phyloP scores from a whole-genome alignment of 2,329 filamentous ascomycete species.

The Colletotrichum lentis region DNA sequence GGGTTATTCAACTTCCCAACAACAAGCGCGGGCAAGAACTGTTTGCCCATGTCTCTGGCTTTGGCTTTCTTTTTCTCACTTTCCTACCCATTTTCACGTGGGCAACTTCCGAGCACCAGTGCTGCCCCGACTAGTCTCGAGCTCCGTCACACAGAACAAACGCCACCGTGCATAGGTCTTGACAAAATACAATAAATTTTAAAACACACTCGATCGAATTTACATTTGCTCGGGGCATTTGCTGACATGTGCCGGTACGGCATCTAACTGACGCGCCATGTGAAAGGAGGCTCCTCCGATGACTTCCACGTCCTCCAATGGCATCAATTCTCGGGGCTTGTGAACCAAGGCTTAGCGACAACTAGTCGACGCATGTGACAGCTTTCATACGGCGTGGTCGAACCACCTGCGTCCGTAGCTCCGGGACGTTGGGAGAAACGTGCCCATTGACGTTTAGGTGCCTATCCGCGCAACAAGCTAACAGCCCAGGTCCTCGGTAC shows the following conservation, averaged over 20 bases:
- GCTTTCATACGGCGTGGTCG: slow-evolving; percentile 6
- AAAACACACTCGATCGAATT: neutral
- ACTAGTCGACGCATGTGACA: slow-evolving; percentile 28
- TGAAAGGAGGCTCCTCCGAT: neutral
- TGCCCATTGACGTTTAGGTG: slow-evolving; percentile 12
- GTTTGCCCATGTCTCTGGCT: neutral
- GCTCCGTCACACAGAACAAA: slow-evolving; percentile 4
- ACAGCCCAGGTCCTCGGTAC: neutral
- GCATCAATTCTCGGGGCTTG: slow-evolving; percentile 4
- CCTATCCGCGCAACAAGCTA: no score
- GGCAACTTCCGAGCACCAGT: neutral
- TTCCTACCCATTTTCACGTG: neutral
- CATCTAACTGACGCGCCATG: neutral
- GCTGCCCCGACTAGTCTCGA: slow-evolving; percentile 10
- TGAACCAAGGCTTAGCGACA: slow-evolving; percentile 18
- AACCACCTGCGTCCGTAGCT: slow-evolving; percentile 28
- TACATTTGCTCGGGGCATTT: neutral
- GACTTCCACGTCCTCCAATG: neutral
- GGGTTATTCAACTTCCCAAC: neutral
- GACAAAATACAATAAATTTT: neutral
- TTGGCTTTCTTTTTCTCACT: neutral
- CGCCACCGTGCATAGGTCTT: neutral
- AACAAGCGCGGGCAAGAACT: neutral
- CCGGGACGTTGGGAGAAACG: slow-evolving; percentile 23
- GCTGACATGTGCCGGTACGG: neutral